Evolutionary conservation across 1,284 basidiomycete species (phyloP).

Genomic region (Leccinum solheimii): DNA sequence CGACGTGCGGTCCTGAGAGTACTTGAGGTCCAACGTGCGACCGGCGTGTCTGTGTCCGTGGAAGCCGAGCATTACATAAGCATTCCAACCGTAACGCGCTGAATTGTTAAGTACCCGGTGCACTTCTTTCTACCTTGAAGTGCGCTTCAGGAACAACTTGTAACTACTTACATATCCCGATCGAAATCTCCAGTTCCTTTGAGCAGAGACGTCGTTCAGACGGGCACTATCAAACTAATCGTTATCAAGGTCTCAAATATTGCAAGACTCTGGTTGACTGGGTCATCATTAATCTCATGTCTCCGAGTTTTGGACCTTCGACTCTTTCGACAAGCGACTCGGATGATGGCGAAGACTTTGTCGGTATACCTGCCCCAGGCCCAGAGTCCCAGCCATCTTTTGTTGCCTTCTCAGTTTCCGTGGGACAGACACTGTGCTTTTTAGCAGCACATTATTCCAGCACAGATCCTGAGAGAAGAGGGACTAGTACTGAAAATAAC

Average conservation of each 20-base stretch:
- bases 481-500: no score
- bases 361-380: no score
- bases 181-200: background rate
- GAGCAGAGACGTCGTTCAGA: background rate
- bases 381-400: background rate
- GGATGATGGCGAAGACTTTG: no score
- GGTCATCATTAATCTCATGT: background rate
- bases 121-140: no score
- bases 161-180: background rate
- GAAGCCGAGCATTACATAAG: constrained; percentile 29
- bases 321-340: no score
- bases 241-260: no score
- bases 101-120: background rate
- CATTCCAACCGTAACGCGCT: background rate
- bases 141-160: no score
- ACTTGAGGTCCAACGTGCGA: constrained; percentile 12
- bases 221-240: no score
- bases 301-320: background rate
- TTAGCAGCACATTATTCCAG: no score
- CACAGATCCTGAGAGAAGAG: no score
- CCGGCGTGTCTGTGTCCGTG: background rate
- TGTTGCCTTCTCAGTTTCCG: background rate
- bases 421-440: background rate
- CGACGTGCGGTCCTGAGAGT: constrained; percentile 12
- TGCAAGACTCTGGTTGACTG: background rate